These are phyloP conservation scores for Auriscalpium vulgare DNA, from an alignment of 768 basidiomycete species.

Conservation along the genomic window DNA sequence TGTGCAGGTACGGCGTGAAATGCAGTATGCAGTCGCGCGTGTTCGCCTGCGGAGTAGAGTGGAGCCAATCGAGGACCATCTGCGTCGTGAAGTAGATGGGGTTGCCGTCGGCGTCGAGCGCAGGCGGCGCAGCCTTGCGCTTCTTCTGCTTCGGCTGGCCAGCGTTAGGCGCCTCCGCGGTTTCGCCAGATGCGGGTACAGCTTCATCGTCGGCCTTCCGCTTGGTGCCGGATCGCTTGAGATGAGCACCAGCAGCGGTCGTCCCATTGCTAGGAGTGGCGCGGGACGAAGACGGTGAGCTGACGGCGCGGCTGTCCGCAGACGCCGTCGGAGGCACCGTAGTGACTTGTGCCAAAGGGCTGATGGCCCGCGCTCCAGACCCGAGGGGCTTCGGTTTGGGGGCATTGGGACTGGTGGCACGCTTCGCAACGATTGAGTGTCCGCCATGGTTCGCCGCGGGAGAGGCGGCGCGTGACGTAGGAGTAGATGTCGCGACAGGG, in stretches of 20 bases:
- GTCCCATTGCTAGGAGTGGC: not conserved
- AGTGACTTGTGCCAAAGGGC: constrained; percentile 39
- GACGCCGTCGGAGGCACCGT: constrained; percentile 25
- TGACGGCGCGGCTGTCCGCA: constrained; percentile 39
- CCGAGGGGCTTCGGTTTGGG: constrained; percentile 45
- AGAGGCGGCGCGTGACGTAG: constrained; percentile 52
- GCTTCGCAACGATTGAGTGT: constrained; percentile 73
- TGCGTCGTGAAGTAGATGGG: constrained; percentile 52
- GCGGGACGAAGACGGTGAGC: constrained; percentile 4
- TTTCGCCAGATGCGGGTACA: constrained; percentile 3
- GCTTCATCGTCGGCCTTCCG: constrained; percentile 46
- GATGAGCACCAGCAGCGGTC: constrained; percentile 12
- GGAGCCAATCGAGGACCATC: constrained; percentile 72
- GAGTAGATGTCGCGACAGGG: constrained; percentile 26
- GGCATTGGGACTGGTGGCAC: constrained; percentile 75
- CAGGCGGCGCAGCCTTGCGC: constrained; percentile 32
- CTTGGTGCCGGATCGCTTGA: constrained; percentile 39
- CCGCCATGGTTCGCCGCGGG: constrained; percentile 57
- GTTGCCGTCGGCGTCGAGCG: constrained; percentile 26
- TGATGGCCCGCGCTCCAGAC: constrained; percentile 45
- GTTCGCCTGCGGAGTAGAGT: constrained; percentile 56
- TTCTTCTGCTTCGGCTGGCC: constrained; percentile 44
- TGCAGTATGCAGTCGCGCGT: constrained; percentile 76
- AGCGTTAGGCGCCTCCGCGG: constrained; percentile 12
- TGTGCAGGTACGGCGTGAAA: constrained; percentile 69